Conservation (phyloP, 768 basidiomycete genomes). For the Lentinula guzmanii region DNA sequence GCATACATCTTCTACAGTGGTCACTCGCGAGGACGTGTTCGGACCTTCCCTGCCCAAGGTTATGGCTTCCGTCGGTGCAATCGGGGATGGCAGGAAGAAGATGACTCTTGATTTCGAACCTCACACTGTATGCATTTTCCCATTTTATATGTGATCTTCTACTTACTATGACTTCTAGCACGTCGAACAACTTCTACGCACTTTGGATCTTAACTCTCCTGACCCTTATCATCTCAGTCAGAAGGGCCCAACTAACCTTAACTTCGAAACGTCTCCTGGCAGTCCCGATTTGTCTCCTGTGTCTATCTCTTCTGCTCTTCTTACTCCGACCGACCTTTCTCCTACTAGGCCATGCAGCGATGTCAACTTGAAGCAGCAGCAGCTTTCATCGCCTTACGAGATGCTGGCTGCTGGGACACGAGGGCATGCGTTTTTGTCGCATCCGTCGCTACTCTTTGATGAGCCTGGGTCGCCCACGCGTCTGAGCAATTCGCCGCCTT, state of each 20-base stretch:
- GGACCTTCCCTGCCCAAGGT: conserved; percentile 47
- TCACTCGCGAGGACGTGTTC: conserved; percentile 60
- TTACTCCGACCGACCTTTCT: conserved; percentile 72
- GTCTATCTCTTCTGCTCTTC: conserved; percentile 62
- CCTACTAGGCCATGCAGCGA: conserved; percentile 56
- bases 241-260: conserved; percentile 36
- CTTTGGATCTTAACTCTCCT: conserved; percentile 76
- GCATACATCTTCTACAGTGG: conserved; percentile 19
- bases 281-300: conserved; percentile 72
- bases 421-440: conserved; percentile 29
- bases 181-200: conserved; percentile 75
- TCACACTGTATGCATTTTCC: conserved; percentile 39
- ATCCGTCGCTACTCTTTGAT: conserved; percentile 38
- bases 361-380: conserved; percentile 17
- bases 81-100: conserved; percentile 76
- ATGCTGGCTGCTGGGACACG: conserved; percentile 13
- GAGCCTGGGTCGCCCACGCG: conserved; percentile 25
- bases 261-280: conserved; percentile 36
- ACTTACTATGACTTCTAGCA: conserved; percentile 38
- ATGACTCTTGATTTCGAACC: conserved; percentile 45
- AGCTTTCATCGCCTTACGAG: conserved; percentile 49
- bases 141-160: conserved; percentile 15
- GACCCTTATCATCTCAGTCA: conserved; percentile 38
- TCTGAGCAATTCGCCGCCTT: conserved; percentile 6
- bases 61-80: conserved; percentile 70